Evolutionary conservation across 768 basidiomycete genomes (phyloP), one percentile per base, ranked within the genome.

Genomic region (Suillus decipiens): DNA sequence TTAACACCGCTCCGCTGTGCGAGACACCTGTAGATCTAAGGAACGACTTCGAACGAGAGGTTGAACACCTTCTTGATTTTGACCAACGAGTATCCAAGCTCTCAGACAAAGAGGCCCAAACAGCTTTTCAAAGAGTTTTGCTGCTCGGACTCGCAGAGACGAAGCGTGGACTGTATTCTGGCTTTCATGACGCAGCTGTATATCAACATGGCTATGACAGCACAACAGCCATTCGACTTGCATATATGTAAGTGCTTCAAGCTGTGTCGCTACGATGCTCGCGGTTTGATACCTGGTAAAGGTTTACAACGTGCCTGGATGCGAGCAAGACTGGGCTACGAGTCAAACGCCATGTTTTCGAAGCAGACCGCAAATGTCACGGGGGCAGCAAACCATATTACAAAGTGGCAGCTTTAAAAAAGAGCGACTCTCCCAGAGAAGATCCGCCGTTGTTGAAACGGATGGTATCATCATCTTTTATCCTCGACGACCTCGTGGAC

Each of bases 241-340:
- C 88, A 0, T 87, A 87, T 47, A 88, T 91, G 90, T 91, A 57
- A 64, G 87, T 75, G 48, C 41, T 28, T 59, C 7, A 59, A 48
- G 10, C 9, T 28, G 19, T 14, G 12, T 37, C 39, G 45, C 15
- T 9, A 33, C 24, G n/a, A 48, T 61, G 15, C 5, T 11, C 51
- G 39, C 8, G 36, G 53, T 60, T 12, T 39, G 53, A 34, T 31
- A 36, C 61, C 37, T 8, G 3, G 17, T 50, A 41, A 60, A 93
- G 91, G 75, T 90, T 89, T 65, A 85, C 83, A 9, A 86, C 82
- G 1, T 77, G 88, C 11, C 77, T 93, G 10, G 90, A 93, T 74
- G 81, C 88, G 0, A 82, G 80, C 48, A 92, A 92, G 72, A 87
- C 87, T 24, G 91, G 90, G 0, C 77, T 84, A 5, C 78, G 80